phyloP scores from a whole-genome alignment of 192 early-diverging fungal species.

The Coemansia sp. region DNA sequence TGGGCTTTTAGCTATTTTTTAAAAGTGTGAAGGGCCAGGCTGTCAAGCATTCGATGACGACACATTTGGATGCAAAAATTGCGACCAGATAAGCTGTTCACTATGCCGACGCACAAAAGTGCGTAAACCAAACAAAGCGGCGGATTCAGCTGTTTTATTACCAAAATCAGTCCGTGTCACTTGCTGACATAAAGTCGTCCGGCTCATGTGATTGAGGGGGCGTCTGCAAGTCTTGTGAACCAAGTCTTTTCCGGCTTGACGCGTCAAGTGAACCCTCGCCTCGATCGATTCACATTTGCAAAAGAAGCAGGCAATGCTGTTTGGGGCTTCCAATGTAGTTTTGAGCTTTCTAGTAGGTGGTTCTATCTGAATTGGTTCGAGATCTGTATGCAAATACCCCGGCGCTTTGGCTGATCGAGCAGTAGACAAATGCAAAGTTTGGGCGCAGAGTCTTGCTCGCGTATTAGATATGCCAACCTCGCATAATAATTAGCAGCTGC shows the following conservation, averaged over 20 bases:
- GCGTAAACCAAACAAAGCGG: background rate
- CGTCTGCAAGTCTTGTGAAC: background rate
- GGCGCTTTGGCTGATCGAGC: background rate
- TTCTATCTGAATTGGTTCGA: background rate
- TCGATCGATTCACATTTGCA: background rate
- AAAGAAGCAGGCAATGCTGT: too few species aligned
- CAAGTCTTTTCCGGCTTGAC: background rate
- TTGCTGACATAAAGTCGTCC: background rate
- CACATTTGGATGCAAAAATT: too few species aligned
- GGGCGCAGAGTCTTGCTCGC: background rate
- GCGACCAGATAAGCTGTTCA: background rate
- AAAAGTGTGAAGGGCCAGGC: too few species aligned
- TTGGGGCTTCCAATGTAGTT: too few species aligned
- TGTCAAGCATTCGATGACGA: too few species aligned
- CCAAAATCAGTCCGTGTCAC: background rate
- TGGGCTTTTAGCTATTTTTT: too few species aligned
- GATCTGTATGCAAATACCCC: background rate
- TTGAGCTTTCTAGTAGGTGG: background rate
- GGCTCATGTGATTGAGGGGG: background rate
- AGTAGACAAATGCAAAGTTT: background rate
- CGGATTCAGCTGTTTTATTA: background rate
- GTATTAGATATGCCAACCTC: background rate
- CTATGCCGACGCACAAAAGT: background rate
- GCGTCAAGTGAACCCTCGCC: background rate
- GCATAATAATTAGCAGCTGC: background rate